Base-by-base conservation (phyloP, 2,329 filamentous ascomycete species). In the Fusarium papillatum region DNA sequence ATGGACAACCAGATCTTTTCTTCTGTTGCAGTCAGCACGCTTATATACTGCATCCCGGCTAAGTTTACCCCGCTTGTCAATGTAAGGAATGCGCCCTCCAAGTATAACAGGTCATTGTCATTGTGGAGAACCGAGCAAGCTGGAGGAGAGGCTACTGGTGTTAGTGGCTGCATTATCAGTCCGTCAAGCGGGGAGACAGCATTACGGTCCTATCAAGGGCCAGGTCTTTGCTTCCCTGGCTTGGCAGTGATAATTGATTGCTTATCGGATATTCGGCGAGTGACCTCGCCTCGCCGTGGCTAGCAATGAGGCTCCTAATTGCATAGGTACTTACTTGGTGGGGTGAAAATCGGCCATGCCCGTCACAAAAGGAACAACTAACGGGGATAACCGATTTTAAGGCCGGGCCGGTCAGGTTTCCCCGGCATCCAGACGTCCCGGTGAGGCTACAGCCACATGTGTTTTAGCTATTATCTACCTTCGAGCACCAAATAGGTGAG, bases 61-160 rank as follows among this genome's bases (percentile, higher is more conserved):
- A 36, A 57, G 11, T 34, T 34, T 34, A 2, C 48, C 41, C 36
- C 43, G 29, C 39, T 43, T 36, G 17, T 61, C 38, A 53, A 43
- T 26, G 7, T 11, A 8, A 34, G 14, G 59, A 63, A 26, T 36
- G 73, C 73, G 73, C 73, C 73, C 73, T 76, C 73, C 14, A 74
- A 76, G 34, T 46, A 43, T 57, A 31, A 13, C 11, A 24, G 48
- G 16, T 16, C 43, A 19, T 22, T 57, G 4, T 57, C 29, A 57
- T 16, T 34, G 53, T 57, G 53, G 29, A 22, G 53, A 57, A 34
- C 19, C 4, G 1, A 22, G 11, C 7, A 4, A 34, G 11, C 2
- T 34, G 50, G 29, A 16, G 13, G 11, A n/a, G 50, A 55, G 13
- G 50, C 29, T 55, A 34, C 50, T 34, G 50, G 19, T 55, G 50